A percentile compares a stretch with the other conserved stretches of the same genome.
phyloP scores from a whole-genome alignment of 177 flowering plant genomes.

The Vitis hybrid region DNA sequence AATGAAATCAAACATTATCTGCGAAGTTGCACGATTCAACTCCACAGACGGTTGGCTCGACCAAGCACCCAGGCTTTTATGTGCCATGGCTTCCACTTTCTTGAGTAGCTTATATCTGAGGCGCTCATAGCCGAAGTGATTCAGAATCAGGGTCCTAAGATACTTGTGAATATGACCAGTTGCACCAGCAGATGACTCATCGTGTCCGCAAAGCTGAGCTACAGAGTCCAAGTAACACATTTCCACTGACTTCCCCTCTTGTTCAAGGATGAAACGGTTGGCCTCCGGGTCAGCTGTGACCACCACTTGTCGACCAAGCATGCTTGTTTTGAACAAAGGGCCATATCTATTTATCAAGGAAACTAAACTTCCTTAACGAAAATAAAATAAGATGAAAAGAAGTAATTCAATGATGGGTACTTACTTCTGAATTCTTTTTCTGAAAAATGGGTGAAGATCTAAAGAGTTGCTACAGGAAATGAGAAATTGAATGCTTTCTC shows the following conservation, averaged over 20 bases:
- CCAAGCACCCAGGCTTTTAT: slow-evolving; percentile 18
- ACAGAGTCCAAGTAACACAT: slow-evolving; percentile 14
- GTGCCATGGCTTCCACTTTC: slow-evolving; percentile 13
- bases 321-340: slow-evolving; percentile 12
- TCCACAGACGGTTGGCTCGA: slow-evolving; percentile 20
- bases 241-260: slow-evolving; percentile 18
- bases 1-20: slow-evolving; percentile 5
- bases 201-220: neutral
- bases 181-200: slow-evolving; percentile 1
- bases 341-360: slow-evolving; percentile 7
- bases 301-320: slow-evolving; percentile 16
- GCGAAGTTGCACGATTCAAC: slow-evolving; percentile 14
- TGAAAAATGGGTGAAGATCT: slow-evolving; percentile 11
- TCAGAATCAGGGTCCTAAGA: slow-evolving; percentile 20
- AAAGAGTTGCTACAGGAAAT: neutral
- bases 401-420: neutral
- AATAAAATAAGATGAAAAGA: neutral
- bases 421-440: slow-evolving; percentile 8
- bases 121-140: slow-evolving; percentile 25
- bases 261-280: slow-evolving; percentile 18
- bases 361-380: too few relatives aligned
- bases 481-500: slow-evolving; percentile 23
- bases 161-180: slow-evolving; percentile 24
- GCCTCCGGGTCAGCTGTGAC: slow-evolving; percentile 22
- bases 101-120: slow-evolving; percentile 20